Evolutionary conservation across 2,329 filamentous ascomycete genomes (phyloP), one percentile per base, ranked within the genome.

Genomic region (Fusarium albidum): DNA sequence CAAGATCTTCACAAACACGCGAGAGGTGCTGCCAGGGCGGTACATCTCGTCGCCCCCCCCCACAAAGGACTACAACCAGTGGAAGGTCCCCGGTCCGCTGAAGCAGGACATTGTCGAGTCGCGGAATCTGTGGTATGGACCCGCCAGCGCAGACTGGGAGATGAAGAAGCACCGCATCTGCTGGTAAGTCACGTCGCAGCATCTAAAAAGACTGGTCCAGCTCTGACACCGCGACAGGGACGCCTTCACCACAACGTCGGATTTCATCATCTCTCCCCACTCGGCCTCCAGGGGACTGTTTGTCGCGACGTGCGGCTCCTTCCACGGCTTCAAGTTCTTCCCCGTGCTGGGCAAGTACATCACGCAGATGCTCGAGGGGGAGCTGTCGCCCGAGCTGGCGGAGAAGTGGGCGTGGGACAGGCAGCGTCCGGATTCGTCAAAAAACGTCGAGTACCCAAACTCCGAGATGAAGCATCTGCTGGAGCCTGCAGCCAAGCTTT

Each of bases 261-360:
- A 89, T 64, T 87, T 86, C 61, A 79, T 89, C 56, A 82, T 89
- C 61, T 83, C 82, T 6, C 82, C 83, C 0, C 79, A 87, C 59
- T 52, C 78, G 0, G 75, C 73, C 27, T 81, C 65, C 15, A 67
- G 68, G 40, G 84, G 84, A 17, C 71, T 90, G 1, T 88, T 82
- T 61, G 64, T 90, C 2, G 86, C 85, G 0, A 84, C 83, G 0
- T 85, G 84, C 11, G 86, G 86, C 7, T 88, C 85, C 0, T 87
- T 88, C 62, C 86, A 90, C 69, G 82, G 83, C 13, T 89, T 80
- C 76, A 89, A 89, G 69, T 88, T 90, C 69, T 79, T 89, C 51
- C 86, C 86, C 0, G 79, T 83, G 3, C 79, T 88, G 21, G 86
- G 87, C 5, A 82, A 81, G 59, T 89, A 89, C 60, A 76, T 86